Conservation (phyloP, 2,329 filamentous ascomycete genomes). For the Alternaria conjuncta region DNA sequence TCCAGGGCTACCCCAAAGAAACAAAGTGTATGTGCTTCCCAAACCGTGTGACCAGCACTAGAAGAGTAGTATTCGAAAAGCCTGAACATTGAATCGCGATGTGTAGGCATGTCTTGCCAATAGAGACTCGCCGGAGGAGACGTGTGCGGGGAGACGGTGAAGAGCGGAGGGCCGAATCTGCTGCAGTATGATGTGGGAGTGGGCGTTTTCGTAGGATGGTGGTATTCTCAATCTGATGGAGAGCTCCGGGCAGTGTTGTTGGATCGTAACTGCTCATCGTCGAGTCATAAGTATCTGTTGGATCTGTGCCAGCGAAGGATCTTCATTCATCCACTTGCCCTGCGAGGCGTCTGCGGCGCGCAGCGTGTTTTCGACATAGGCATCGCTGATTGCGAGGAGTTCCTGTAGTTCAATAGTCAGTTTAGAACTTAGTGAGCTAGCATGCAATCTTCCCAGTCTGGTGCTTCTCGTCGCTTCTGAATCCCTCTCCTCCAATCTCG, state of each 20-base stretch:
- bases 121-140: not conserved
- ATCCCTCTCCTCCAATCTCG: not conserved
- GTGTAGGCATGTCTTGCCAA: not conserved
- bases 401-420: constrained; percentile 53
- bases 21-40: constrained; percentile 12
- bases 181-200: not conserved
- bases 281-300: constrained; percentile 46
- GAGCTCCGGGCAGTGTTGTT: not conserved
- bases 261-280: constrained; percentile 21
- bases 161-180: not conserved
- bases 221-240: not conserved
- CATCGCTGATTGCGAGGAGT: constrained; percentile 63
- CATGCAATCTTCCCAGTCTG: not conserved
- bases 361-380: constrained; percentile 62
- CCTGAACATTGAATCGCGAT: not conserved
- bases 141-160: not conserved
- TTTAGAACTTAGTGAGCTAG: constrained; percentile 9
- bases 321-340: constrained; percentile 67
- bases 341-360: constrained; percentile 61
- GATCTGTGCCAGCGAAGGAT: constrained; percentile 62
- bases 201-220: not conserved
- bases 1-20: constrained; percentile 4
- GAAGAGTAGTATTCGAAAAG: not conserved
- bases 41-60: constrained; percentile 23
- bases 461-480: not conserved